Evolutionary conservation across 352 stramenopile species (phyloP).

Genomic region (Pythium sp.): DNA sequence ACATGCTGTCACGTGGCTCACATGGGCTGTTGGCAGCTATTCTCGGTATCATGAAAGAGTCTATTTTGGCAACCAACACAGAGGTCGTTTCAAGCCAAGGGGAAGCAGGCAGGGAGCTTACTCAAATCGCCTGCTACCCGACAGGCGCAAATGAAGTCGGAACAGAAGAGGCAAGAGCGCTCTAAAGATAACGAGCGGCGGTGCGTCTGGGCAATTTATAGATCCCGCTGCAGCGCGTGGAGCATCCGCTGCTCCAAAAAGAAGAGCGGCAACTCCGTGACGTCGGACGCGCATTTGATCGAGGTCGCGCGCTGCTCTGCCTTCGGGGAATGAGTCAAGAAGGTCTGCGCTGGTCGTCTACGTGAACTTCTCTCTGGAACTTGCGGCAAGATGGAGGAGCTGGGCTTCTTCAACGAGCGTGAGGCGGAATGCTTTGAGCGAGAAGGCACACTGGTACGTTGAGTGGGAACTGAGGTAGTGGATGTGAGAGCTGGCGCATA

Average conservation of each 20-base stretch:
- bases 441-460: conserved; percentile 70
- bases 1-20: neutral
- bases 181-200: conserved; percentile 4
- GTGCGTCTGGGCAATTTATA: conserved; percentile 4
- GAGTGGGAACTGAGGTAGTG: neutral
- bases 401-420: conserved; percentile 79
- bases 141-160: neutral
- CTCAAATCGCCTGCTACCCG: neutral
- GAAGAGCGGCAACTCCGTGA: conserved; percentile 12
- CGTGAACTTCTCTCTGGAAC: conserved; percentile 13
- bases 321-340: conserved; percentile 40
- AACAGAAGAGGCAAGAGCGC: neutral
- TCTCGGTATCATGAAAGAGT: neutral
- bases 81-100: conserved; percentile 9
- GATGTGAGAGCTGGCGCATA: too few relatives aligned
- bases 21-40: neutral
- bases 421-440: conserved; percentile 84
- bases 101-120: neutral
- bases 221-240: conserved; percentile 4
- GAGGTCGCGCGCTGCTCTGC: conserved; percentile 5
- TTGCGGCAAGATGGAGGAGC: conserved; percentile 64
- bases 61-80: neutral
- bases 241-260: conserved; percentile 12
- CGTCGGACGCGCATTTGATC: conserved; percentile 4
- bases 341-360: conserved; percentile 13